Evolutionary conservation across 495 filamentous ascomycete species (phyloP), one percentile per base, ranked within the genome.

Genomic region (Penicillium psychrofluorescens): DNA sequence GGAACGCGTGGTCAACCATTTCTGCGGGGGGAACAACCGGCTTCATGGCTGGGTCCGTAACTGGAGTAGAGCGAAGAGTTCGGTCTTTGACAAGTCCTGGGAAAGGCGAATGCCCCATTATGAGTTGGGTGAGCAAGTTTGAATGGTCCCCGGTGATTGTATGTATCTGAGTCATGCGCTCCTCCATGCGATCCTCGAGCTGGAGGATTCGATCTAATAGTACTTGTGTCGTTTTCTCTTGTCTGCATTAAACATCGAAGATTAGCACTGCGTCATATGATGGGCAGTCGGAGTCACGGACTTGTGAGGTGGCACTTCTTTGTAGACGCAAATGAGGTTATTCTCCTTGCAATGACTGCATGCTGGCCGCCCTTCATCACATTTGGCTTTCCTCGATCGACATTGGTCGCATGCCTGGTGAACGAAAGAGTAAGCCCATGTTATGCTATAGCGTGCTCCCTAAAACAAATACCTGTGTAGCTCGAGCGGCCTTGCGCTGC

Each of bases 271-370:
- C 22, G 2, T 14, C 11, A 16, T 11, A 12, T 10, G 12, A 15
- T 31, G 32, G 15, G 12, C 15, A 14, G 32, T 31, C 27, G 29
- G 16, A 28, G 34, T 41, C 38, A 65, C 71, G 39, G 46, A 79
- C 73, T 81, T 81, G 39, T 77, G 75, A 7, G 75, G 76, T 16
- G 76, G 76, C 12, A 81, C 69, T 59, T 78, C 77, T 58, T 78
- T 75, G 46, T 81, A 81, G 15, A 77, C 70, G 53, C 78, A 81
- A 37, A 54, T 50, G 35, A 78, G 55, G 38, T 59, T 67, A 16
- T 77, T 77, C 45, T 81, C 78, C 41, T 71, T 78, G 59, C 78
- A 81, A 49, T 77, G 74, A 38, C 75, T 76, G 54, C 78, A 81
- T 31, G 65, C 57, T 0, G 78, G 78, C 35, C 78, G 69, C 28